A percentile compares a stretch with the other conserved stretches of the same genome.
Conservation (phyloP, 2,329 filamentous ascomycete genomes). For the Aspergillus brunneoviolaceus region DNA sequence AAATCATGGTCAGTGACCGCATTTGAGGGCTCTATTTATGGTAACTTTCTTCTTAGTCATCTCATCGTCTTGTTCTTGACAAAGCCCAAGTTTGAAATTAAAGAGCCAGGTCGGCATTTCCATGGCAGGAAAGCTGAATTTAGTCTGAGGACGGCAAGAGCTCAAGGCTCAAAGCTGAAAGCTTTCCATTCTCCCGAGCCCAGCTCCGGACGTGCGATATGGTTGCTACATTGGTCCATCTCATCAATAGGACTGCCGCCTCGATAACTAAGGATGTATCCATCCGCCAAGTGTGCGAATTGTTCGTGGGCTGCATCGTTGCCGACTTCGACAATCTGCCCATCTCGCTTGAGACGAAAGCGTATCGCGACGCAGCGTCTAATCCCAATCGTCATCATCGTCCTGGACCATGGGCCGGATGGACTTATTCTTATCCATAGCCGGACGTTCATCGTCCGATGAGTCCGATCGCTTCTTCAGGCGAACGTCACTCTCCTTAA, state of each 20-base stretch:
- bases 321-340: not conserved
- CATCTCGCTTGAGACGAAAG: not conserved
- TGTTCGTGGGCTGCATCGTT: not conserved
- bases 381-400: constrained; percentile 60
- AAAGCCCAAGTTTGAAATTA: not conserved
- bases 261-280: not conserved
- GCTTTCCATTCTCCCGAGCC: not conserved
- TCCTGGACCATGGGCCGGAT: constrained; percentile 40
- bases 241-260: not conserved
- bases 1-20: no score
- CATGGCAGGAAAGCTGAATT: not conserved
- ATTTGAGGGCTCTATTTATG: not conserved
- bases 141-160: not conserved
- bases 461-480: constrained; percentile 61
- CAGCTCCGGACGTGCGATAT: not conserved
- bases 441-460: constrained; percentile 53
- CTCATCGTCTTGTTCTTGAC: not conserved
- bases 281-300: not conserved
- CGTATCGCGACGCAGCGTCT: constrained; percentile 17
- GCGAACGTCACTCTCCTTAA: constrained; percentile 75
- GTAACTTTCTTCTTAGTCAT: not conserved
- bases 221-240: not conserved
- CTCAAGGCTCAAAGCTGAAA: not conserved
- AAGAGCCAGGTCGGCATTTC: not conserved
- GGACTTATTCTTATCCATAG: constrained; percentile 48